These are phyloP conservation scores for Aspergillus felis DNA, from an alignment of 2,329 filamentous ascomycete genomes.

Conservation along the genomic window DNA sequence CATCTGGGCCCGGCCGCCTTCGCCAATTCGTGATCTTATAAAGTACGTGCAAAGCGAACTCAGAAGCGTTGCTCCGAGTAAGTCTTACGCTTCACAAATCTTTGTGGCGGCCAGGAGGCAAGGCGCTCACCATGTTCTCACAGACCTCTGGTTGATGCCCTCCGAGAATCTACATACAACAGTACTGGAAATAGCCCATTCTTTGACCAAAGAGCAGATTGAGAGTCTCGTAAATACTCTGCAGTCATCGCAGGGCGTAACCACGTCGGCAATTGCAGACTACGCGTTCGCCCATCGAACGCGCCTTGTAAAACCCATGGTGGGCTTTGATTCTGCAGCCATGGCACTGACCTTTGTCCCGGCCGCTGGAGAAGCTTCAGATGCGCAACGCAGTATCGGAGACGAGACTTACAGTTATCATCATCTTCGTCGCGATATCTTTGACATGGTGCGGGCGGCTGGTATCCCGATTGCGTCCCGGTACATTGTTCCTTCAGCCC, in stretches of 20 bases:
- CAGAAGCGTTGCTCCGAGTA: constrained; percentile 64
- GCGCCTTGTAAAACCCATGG: constrained; percentile 72
- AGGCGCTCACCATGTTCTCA: neutral
- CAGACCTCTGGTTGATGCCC: constrained; percentile 83
- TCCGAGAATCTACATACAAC: constrained; percentile 75
- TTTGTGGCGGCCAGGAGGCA: neutral
- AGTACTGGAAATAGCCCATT: constrained; percentile 76
- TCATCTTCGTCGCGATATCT: constrained; percentile 77
- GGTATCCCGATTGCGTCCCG: constrained; percentile 68
- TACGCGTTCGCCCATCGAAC: constrained; percentile 63
- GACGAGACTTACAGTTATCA: constrained; percentile 78
- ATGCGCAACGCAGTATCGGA: constrained; percentile 33
- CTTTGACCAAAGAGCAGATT: constrained; percentile 66
- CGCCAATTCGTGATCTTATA: constrained; percentile 64
- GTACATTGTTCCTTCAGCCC: constrained; percentile 85
- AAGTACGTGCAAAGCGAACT: constrained; percentile 63
- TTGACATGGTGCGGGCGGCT: constrained; percentile 54
- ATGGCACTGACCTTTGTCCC: constrained; percentile 83
- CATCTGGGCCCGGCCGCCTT: constrained; percentile 78
- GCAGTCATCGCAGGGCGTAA: constrained; percentile 13
- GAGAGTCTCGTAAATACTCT: constrained; percentile 57
- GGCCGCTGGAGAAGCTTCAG: constrained; percentile 58
- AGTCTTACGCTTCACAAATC: constrained; percentile 26
- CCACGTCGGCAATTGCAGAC: constrained; percentile 51
- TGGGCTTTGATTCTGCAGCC: constrained; percentile 80